A percentile compares a stretch with the other conserved stretches of the same genome.
Evolutionary conservation across 2,329 filamentous ascomycete species (phyloP).

Genomic region (Exophiala phaeomuriformis): DNA sequence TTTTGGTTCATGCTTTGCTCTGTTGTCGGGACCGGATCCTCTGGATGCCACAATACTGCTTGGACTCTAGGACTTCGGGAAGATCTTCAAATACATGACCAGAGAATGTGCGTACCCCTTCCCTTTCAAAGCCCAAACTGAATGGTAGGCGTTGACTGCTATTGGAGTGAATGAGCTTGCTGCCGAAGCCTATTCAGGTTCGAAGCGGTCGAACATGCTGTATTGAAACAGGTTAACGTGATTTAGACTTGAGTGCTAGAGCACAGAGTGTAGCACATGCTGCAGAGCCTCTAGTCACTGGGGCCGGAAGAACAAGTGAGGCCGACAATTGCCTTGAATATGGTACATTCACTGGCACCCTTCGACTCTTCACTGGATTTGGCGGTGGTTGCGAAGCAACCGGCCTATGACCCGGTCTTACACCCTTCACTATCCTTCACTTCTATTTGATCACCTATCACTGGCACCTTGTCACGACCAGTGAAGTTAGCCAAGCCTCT

Average conservation of each 20-base stretch:
- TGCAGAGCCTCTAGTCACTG: neutral
- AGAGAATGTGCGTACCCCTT: too few species aligned
- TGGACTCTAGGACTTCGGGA: too few species aligned
- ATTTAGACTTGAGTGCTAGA: too few species aligned
- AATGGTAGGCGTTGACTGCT: too few species aligned
- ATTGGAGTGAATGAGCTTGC: too few species aligned
- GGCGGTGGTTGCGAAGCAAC: conserved; percentile 1
- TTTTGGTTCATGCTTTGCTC: neutral
- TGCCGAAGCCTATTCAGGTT: too few species aligned
- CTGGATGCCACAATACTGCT: too few species aligned
- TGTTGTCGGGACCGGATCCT: neutral
- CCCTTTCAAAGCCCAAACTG: too few species aligned
- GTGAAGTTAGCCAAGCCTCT: neutral
- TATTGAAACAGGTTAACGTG: too few species aligned
- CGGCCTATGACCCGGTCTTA: neutral
- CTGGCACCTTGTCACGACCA: neutral
- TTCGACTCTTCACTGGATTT: conserved; percentile 4
- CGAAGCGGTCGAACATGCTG: too few species aligned
- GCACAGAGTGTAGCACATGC: neutral
- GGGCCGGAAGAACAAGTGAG: conserved; percentile 5
- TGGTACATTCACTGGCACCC: neutral
- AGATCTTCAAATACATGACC: too few species aligned
- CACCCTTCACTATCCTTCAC: conserved; percentile 4
- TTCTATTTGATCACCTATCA: conserved; percentile 1
- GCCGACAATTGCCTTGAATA: neutral